phyloP scores from a whole-genome alignment of 2,329 filamentous ascomycete genomes.

The Colletotrichum godetiae region DNA sequence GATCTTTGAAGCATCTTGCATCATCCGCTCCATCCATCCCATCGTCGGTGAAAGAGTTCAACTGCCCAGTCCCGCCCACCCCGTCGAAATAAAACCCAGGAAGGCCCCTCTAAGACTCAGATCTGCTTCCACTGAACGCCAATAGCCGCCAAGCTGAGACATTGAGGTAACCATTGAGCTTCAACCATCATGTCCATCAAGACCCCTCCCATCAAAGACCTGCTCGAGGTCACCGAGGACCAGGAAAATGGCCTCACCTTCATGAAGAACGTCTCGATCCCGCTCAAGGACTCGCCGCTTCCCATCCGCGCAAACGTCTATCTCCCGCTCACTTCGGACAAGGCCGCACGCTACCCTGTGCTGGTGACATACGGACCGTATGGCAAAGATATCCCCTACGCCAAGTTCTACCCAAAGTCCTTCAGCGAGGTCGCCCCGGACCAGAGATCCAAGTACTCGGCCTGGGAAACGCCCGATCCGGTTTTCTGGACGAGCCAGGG shows the following conservation, averaged over 20 bases:
- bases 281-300: slow-evolving; percentile 43
- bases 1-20: slow-evolving; percentile 1
- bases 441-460: slow-evolving; percentile 64
- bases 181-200: slow-evolving; percentile 18
- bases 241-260: slow-evolving; percentile 44
- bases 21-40: background rate
- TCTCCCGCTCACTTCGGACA: slow-evolving; percentile 43
- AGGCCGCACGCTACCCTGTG: slow-evolving; percentile 58
- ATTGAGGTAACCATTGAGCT: background rate
- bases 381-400: slow-evolving; percentile 78
- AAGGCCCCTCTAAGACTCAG: background rate
- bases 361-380: slow-evolving; percentile 80
- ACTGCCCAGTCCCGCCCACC: background rate
- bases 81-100: slow-evolving; percentile 12
- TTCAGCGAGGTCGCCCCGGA: slow-evolving; percentile 63
- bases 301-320: slow-evolving; percentile 53
- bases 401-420: slow-evolving; percentile 55
- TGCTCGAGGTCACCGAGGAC: slow-evolving; percentile 26
- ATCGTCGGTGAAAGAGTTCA: background rate
- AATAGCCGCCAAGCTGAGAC: background rate
- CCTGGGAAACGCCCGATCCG: slow-evolving; percentile 70
- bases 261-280: slow-evolving; percentile 49
- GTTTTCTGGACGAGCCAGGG: slow-evolving; percentile 65
- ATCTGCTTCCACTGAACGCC: background rate
- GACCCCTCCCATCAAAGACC: slow-evolving; percentile 30